Evolutionary conservation across 2,329 filamentous ascomycete genomes (phyloP).

Genomic region (Ambrosiella beaveri): DNA sequence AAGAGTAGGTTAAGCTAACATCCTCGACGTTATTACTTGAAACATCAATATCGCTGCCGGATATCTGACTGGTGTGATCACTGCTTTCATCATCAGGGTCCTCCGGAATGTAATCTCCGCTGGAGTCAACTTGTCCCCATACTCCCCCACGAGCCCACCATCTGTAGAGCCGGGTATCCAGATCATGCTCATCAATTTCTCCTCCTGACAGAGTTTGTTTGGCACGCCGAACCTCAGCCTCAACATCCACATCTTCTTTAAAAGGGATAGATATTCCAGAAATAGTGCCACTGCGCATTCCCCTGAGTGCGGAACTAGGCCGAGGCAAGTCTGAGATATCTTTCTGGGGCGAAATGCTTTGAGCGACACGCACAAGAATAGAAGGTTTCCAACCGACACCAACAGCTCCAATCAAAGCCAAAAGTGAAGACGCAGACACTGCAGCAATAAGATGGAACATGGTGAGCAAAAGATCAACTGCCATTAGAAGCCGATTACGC

Average conservation of each 20-base stretch:
- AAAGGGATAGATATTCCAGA: slow-evolving; percentile 7
- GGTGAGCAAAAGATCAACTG: slow-evolving; percentile 55
- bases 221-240: slow-evolving; percentile 55
- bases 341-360: slow-evolving; percentile 15
- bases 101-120: slow-evolving; percentile 54
- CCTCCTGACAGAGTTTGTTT: background rate
- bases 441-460: slow-evolving; percentile 50
- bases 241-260: slow-evolving; percentile 58
- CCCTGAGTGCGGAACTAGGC: slow-evolving; percentile 3
- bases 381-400: slow-evolving; percentile 21
- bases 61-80: slow-evolving; percentile 69
- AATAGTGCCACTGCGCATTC: slow-evolving; percentile 4
- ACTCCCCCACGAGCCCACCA: slow-evolving; percentile 75
- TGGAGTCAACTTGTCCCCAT: slow-evolving; percentile 69
- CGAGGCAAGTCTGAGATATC: background rate
- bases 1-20: background rate
- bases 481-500: slow-evolving; percentile 62
- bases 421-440: slow-evolving; percentile 35
- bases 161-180: slow-evolving; percentile 60
- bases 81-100: slow-evolving; percentile 32
- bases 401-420: background rate
- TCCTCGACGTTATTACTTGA: background rate
- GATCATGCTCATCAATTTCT: slow-evolving; percentile 39
- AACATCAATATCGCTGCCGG: slow-evolving; percentile 19
- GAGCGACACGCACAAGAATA: slow-evolving; percentile 29